Evolutionary conservation across 2,329 filamentous ascomycete species (phyloP).

Genomic region (Aspergillus ustus): DNA sequence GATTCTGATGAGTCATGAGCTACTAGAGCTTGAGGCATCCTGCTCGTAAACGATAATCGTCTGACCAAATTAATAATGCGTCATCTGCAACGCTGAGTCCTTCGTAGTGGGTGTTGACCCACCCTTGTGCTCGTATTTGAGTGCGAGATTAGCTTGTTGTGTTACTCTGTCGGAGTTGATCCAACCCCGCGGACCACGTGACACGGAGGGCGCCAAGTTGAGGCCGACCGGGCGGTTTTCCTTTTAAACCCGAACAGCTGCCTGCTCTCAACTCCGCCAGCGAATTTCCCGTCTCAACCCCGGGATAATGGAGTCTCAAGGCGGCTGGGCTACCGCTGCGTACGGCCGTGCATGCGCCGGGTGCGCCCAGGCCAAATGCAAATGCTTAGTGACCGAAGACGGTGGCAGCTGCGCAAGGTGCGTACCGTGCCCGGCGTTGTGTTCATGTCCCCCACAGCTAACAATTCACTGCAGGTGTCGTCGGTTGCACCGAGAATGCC

Average conservation of each 20-base stretch:
- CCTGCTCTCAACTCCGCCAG: background rate
- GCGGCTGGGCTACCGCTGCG: constrained; percentile 1
- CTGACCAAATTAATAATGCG: background rate
- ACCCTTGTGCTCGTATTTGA: background rate
- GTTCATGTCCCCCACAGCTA: background rate
- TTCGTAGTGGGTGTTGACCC: background rate
- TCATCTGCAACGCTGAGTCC: background rate
- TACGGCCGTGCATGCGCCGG: constrained; percentile 48
- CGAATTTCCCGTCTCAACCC: background rate
- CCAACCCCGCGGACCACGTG: background rate
- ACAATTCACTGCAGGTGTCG: constrained; percentile 40
- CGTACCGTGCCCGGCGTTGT: background rate
- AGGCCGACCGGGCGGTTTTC: background rate
- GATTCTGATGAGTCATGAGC: background rate
- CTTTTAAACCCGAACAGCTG: background rate
- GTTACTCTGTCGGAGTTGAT: background rate
- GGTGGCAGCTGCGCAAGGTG: constrained; percentile 25
- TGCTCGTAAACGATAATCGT: background rate
- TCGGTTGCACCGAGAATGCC: constrained; percentile 45
- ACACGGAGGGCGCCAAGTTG: background rate
- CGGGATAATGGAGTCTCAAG: background rate
- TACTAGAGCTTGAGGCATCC: background rate
- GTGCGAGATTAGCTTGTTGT: background rate
- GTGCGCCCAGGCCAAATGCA: constrained; percentile 51
- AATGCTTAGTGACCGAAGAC: constrained; percentile 43